Evolutionary conservation across 2,329 filamentous ascomycete genomes (phyloP), one percentile per base, ranked within the genome.

Genomic region (Trichocomaceae sp.): DNA sequence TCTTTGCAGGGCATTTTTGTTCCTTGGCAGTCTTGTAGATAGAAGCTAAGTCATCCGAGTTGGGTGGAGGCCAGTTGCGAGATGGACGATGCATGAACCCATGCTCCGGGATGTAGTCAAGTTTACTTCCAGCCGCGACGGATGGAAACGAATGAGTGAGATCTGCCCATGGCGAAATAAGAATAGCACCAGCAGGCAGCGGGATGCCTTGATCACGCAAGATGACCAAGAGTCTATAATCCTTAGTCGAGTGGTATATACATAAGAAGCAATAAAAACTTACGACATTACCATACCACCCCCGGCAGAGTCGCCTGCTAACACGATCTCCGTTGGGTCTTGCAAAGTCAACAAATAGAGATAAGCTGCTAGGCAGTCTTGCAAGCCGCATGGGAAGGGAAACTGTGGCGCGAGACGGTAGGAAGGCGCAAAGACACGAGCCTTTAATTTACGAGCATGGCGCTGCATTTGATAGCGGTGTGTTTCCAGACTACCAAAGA

Each of bases 391-490:
- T 0, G 93, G 93, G 60, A 99, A 99, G 0, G 93, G 93, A 57
- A 92, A 99, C 68, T 97, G 91, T 2, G 92, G 93, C 5, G 93
- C 83, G 29, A 99, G 79, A 41, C 93, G 83, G 70, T 97, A 99
- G 58, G 84, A 79, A 5, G 92, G 87, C 22, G 92, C 90, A 69
- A 97, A 84, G 7, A 96, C 87, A 54, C 90, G 81, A 17, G 90
- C 92, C 71, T 93, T 90, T 58, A 99, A 79, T 73, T 97, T 97
- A 52, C 93, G 82, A 26, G 93, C 93, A 78, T 97, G 91, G 48
- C 92, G 82, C 72, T 99, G 93, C 79, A 99, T 84, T 77, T 97
- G 92, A 73, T 97, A 97, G n/a, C 93, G 85, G 75, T 97, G 93
- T 70, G 95, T 91, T 66, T 96, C 91, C 37, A 96, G 86, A 63